A percentile compares a stretch with the other conserved stretches of the same genome.
Evolutionary conservation across 1,139 yeast genomes (phyloP).

Genomic region (Kluyveromyces sp.): DNA sequence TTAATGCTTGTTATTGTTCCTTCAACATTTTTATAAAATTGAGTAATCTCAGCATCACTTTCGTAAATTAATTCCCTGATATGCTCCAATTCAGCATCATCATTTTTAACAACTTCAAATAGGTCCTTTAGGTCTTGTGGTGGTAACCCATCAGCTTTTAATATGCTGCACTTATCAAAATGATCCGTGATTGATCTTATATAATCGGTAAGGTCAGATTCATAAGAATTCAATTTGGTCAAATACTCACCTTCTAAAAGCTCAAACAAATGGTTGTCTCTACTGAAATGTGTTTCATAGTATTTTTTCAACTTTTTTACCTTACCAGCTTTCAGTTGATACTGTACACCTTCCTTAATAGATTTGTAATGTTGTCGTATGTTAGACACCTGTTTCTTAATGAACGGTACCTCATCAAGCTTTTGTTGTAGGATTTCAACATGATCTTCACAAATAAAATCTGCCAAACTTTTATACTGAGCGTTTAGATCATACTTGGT

Average conservation of each 20-base stretch:
- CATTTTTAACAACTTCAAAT: conserved; percentile 35
- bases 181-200: conserved; percentile 71
- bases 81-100: conserved; percentile 33
- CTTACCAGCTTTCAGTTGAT: conserved; percentile 15
- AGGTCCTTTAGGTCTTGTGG: conserved; percentile 29
- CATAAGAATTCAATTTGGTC: conserved; percentile 42
- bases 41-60: conserved; percentile 25
- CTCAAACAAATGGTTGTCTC: conserved; percentile 13
- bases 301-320: conserved; percentile 16
- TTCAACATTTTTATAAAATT: conserved; percentile 24
- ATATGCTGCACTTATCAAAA: conserved; percentile 59
- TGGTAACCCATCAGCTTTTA: conserved; percentile 21
- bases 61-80: conserved; percentile 32
- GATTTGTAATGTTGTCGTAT: conserved; percentile 21
- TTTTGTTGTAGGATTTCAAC: conserved; percentile 29
- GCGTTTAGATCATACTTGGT: conserved; percentile 25
- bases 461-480: conserved; percentile 30
- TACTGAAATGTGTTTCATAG: conserved; percentile 14
- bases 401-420: conserved; percentile 27
- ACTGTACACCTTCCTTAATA: conserved; percentile 22
- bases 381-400: conserved; percentile 24
- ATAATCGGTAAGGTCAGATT: conserved; percentile 61
- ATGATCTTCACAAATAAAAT: conserved; percentile 40
- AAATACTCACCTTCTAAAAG: conserved; percentile 16
- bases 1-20: conserved; percentile 3